A percentile compares a stretch with the other conserved stretches of the same genome.
These are phyloP conservation scores for Verbena officinalis DNA, from an alignment of 257 asterid genomes.

Conservation along the genomic window DNA sequence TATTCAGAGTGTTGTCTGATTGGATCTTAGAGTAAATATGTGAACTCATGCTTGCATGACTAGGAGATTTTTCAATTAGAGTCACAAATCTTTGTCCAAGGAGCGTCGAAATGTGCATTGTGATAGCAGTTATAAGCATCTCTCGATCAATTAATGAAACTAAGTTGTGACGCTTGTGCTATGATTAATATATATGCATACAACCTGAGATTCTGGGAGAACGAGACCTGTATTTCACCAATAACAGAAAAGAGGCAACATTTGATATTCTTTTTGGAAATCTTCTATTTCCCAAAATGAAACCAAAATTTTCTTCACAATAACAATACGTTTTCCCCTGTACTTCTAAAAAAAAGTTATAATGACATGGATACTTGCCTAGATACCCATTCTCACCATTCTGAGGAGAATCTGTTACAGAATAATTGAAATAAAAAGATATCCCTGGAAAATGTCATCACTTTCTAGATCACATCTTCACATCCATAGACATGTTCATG, in stretches of 20 bases:
- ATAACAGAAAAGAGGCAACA: neutral
- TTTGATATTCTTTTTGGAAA: too few relatives aligned
- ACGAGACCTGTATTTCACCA: conserved; percentile 4
- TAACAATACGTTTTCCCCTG: too few relatives aligned
- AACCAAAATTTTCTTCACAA: too few relatives aligned
- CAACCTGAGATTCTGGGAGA: neutral
- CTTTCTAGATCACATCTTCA: conserved; percentile 6
- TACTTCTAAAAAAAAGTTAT: too few relatives aligned
- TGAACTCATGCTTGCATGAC: conserved; percentile 7
- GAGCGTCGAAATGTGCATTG: conserved; percentile 7
- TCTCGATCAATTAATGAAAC: neutral
- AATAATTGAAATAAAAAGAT: neutral
- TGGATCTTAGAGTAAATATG: conserved; percentile 6
- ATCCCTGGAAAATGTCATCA: neutral
- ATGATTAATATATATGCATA: neutral
- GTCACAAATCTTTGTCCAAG: conserved; percentile 10
- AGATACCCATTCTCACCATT: conserved; percentile 1
- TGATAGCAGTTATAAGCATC: neutral
- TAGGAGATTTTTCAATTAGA: neutral
- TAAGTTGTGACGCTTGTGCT: neutral
- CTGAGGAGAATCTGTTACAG: neutral
- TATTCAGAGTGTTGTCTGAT: neutral
- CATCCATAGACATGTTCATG: conserved; percentile 8
- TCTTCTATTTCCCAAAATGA: too few relatives aligned
- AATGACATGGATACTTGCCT: too few relatives aligned